Conservation (phyloP, 176 grass and related monocot species). For the Alloteropsis semialata region DNA sequence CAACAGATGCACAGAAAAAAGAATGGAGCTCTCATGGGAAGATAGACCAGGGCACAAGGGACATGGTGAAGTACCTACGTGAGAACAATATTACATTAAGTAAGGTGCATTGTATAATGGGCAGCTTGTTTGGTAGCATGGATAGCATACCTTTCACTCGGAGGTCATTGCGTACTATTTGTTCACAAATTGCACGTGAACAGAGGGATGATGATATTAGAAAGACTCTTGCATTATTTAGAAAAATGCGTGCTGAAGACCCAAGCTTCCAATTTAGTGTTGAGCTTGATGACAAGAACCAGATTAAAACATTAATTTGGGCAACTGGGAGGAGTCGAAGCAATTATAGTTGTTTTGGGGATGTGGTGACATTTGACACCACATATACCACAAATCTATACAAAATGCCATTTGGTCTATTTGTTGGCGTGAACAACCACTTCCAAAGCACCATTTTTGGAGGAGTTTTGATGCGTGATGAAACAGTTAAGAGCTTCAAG, state of each 20-base stretch:
- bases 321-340: neutral
- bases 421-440: neutral
- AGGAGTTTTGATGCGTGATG: neutral
- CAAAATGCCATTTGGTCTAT: neutral
- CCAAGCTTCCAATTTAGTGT: neutral
- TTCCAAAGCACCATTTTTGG: neutral
- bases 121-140: too few species aligned
- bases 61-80: too few species aligned
- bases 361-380: too few species aligned
- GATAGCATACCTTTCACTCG: too few species aligned
- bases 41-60: too few species aligned
- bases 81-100: too few species aligned
- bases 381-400: neutral
- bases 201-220: neutral
- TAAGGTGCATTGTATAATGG: too few species aligned
- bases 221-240: too few species aligned
- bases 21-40: too few species aligned
- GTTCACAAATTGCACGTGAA: neutral
- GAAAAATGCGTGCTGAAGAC: accelerated
- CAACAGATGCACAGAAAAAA: too few species aligned
- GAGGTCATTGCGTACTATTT: too few species aligned
- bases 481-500: neutral
- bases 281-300: neutral
- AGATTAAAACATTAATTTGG: neutral
- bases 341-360: neutral